Conservation (phyloP, 148 eudicot species). For the Bassia scoparia region DNA sequence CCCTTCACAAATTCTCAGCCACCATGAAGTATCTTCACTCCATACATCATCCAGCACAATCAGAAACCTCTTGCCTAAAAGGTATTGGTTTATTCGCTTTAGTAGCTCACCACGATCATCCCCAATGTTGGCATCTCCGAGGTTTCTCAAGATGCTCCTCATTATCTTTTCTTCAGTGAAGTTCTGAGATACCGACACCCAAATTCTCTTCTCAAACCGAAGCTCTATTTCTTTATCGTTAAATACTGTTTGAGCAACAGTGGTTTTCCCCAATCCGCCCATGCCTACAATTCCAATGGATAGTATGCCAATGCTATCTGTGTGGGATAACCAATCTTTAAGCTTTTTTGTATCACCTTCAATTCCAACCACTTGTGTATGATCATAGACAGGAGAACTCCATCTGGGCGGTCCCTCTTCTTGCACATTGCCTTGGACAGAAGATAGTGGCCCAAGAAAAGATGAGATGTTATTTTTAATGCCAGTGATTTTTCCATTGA, state of each 20-base stretch:
- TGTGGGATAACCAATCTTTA: slow-evolving; percentile 45
- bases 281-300: slow-evolving; percentile 52
- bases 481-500: slow-evolving; percentile 30
- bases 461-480: slow-evolving; percentile 33
- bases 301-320: slow-evolving; percentile 32
- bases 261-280: slow-evolving; percentile 61
- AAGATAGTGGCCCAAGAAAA: slow-evolving; percentile 28
- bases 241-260: slow-evolving; percentile 46
- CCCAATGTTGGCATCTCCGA: slow-evolving; percentile 49
- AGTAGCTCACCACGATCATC: slow-evolving; percentile 40
- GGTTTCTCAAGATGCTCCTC: slow-evolving; percentile 46
- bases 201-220: slow-evolving; percentile 47
- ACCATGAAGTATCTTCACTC: slow-evolving; percentile 41
- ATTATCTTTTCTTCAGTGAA: slow-evolving; percentile 41
- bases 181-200: slow-evolving; percentile 58
- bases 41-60: slow-evolving; percentile 62
- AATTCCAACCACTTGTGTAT: slow-evolving; percentile 47
- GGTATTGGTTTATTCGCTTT: slow-evolving; percentile 44
- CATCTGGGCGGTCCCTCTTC: slow-evolving; percentile 35
- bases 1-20: slow-evolving; percentile 37
- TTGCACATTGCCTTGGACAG: slow-evolving; percentile 21
- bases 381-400: slow-evolving; percentile 53
- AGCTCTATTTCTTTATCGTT: slow-evolving; percentile 38
- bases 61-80: slow-evolving; percentile 44
- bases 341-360: slow-evolving; percentile 47